Conservation (phyloP, 192 early-diverging fungal species). For the Coemansia sp. region DNA sequence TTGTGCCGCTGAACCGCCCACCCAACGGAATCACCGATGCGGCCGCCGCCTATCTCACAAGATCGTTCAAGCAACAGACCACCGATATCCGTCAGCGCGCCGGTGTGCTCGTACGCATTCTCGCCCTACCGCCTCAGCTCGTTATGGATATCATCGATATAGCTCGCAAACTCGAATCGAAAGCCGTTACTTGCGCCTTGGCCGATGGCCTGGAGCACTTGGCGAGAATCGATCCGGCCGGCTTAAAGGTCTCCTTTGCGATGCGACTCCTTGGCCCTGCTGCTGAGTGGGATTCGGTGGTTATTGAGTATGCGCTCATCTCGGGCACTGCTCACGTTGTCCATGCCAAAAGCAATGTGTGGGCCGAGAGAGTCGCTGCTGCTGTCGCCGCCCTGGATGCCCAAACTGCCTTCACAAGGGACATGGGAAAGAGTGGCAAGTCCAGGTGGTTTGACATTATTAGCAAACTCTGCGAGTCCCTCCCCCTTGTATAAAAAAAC, state of each 20-base stretch:
- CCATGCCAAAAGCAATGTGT: conserved; percentile 1
- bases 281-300: conserved; percentile 16
- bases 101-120: conserved; percentile 39
- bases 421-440: conserved; percentile 51
- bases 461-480: conserved; percentile 5
- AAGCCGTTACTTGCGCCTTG: conserved; percentile 20
- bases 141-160: conserved; percentile 48
- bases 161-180: conserved; percentile 13
- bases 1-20: conserved; percentile 44
- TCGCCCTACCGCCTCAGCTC: conserved; percentile 42
- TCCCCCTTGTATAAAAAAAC: conserved; percentile 1
- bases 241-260: conserved; percentile 17
- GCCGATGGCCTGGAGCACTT: conserved; percentile 21
- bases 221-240: conserved; percentile 23
- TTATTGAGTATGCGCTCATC: conserved; percentile 27
- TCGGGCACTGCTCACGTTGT: conserved; percentile 17
- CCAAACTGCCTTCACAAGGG: conserved; percentile 41
- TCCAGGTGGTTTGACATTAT: conserved; percentile 46
- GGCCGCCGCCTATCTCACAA: conserved; percentile 22
- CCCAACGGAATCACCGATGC: conserved; percentile 46
- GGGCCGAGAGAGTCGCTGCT: conserved; percentile 13
- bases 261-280: conserved; percentile 2
- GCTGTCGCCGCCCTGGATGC: conserved; percentile 24
- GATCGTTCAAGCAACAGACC: conserved; percentile 30
- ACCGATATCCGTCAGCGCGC: conserved; percentile 32